phyloP scores from a whole-genome alignment of 495 filamentous ascomycete genomes.

The Sabuloglossum arenarium region DNA sequence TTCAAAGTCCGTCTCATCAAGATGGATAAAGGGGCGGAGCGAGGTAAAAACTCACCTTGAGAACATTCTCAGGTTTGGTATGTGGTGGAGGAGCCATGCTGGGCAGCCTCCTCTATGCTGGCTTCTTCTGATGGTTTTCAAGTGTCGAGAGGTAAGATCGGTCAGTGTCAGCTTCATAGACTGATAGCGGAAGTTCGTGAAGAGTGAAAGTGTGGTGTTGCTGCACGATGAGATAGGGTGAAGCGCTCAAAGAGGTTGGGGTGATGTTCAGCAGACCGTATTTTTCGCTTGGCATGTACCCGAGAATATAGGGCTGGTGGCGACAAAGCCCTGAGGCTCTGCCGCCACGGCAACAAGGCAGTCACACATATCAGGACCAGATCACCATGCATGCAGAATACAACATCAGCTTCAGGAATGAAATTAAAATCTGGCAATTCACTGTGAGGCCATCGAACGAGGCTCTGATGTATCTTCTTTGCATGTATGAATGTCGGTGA shows the following conservation, averaged over 20 bases:
- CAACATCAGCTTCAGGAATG: too few species aligned
- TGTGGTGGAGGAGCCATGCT: slow-evolving; percentile 90
- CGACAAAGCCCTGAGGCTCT: too few species aligned
- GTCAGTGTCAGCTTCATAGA: too few species aligned
- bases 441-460: too few species aligned
- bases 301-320: too few species aligned
- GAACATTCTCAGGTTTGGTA: slow-evolving; percentile 95
- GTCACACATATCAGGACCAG: neutral
- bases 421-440: too few species aligned
- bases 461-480: too few species aligned
- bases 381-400: neutral
- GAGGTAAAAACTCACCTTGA: slow-evolving; percentile 42
- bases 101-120: slow-evolving; percentile 19
- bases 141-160: neutral
- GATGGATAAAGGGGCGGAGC: slow-evolving; percentile 6
- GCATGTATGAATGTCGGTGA: too few species aligned
- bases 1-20: neutral
- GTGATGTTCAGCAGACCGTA: neutral
- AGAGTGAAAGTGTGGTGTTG: neutral
- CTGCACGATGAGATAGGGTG: neutral
- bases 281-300: neutral
- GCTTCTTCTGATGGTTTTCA: neutral
- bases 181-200: too few species aligned
- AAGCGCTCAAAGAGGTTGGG: neutral
- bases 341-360: too few species aligned